Percentiles rank a stretch among this genome's conserved stretches.
Evolutionary conservation across 805 yeast genomes (phyloP).

Genomic region (Clavispora carvajalis): DNA sequence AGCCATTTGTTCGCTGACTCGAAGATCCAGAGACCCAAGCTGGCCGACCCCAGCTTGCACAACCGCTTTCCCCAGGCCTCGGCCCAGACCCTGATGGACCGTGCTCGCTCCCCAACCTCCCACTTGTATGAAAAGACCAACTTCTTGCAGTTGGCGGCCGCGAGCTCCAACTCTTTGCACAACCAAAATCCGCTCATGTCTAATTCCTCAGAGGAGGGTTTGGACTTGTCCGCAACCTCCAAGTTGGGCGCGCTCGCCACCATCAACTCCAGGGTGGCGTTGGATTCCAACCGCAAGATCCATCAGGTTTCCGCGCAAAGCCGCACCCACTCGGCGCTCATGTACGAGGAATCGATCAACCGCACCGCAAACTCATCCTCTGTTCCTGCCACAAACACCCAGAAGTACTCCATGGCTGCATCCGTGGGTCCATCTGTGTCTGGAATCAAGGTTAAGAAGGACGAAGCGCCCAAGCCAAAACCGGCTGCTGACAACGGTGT

Average conservation of each 20-base stretch:
- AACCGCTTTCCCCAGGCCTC: slow-evolving; percentile 4
- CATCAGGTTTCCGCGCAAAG: slow-evolving; percentile 10
- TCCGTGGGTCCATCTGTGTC: slow-evolving; percentile 1
- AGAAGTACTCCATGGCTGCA: slow-evolving; percentile 12
- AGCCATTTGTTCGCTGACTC: slow-evolving; percentile 14
- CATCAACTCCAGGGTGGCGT: slow-evolving; percentile 50
- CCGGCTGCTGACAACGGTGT: background rate
- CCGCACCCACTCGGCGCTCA: slow-evolving; percentile 4
- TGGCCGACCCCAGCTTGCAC: slow-evolving; percentile 17
- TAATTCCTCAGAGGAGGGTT: slow-evolving; percentile 8
- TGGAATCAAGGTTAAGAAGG: slow-evolving; percentile 2
- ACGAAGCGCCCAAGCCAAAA: slow-evolving; percentile 6
- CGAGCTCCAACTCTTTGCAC: slow-evolving; percentile 8
- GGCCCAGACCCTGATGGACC: slow-evolving; percentile 17
- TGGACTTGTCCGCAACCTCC: slow-evolving; percentile 39
- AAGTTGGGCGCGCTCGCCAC: slow-evolving; percentile 66
- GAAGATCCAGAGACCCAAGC: slow-evolving; percentile 17
- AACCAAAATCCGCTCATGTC: slow-evolving; percentile 4
- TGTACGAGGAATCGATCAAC: slow-evolving; percentile 32
- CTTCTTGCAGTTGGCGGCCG: slow-evolving; percentile 34
- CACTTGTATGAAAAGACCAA: slow-evolving; percentile 41
- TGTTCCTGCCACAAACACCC: slow-evolving; percentile 24
- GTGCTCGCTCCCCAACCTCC: slow-evolving; percentile 36
- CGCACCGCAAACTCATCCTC: slow-evolving; percentile 32
- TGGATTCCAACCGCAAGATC: slow-evolving; percentile 36